These are phyloP conservation scores for Neurospora tetraspora DNA, from an alignment of 495 filamentous ascomycete species.

Conservation along the genomic window DNA sequence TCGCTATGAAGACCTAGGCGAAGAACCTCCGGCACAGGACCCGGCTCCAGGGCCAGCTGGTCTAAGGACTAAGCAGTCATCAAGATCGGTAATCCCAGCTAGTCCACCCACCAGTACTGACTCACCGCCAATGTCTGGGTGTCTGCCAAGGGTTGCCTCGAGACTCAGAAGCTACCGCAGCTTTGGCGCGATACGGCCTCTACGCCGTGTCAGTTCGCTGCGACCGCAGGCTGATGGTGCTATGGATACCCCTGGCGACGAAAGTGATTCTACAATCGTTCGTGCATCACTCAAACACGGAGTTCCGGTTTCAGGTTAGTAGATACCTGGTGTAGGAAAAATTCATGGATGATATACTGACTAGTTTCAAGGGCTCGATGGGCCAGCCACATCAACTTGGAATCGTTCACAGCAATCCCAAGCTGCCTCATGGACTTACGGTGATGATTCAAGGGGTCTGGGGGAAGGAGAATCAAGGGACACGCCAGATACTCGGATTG, in stretches of 20 bases:
- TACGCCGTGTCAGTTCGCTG: constrained; percentile 4
- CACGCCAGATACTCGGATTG: constrained; percentile 12
- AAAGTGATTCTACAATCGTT: neutral
- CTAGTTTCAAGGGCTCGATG: neutral
- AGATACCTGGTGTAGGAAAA: neutral
- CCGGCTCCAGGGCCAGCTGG: constrained; percentile 6
- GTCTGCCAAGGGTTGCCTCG: constrained; percentile 3
- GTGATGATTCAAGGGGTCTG: neutral
- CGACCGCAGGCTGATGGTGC: constrained; percentile 5
- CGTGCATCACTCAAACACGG: neutral
- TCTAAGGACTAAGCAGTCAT: neutral
- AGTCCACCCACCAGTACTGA: neutral
- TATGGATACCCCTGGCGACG: neutral
- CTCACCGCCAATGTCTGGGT: neutral
- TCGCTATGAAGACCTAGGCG: neutral
- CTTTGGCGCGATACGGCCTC: constrained; percentile 1
- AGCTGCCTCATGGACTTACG: neutral
- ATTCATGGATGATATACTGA: neutral
- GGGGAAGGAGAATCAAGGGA: neutral
- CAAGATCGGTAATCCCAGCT: neutral
- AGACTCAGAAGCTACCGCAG: constrained; percentile 9
- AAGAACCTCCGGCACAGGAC: neutral
- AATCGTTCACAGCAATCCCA: neutral
- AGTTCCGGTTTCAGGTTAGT: neutral
- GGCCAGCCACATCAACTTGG: neutral